These are phyloP conservation scores for Leccinum truebloodii DNA, from an alignment of 768 basidiomycete species.

Conservation along the genomic window DNA sequence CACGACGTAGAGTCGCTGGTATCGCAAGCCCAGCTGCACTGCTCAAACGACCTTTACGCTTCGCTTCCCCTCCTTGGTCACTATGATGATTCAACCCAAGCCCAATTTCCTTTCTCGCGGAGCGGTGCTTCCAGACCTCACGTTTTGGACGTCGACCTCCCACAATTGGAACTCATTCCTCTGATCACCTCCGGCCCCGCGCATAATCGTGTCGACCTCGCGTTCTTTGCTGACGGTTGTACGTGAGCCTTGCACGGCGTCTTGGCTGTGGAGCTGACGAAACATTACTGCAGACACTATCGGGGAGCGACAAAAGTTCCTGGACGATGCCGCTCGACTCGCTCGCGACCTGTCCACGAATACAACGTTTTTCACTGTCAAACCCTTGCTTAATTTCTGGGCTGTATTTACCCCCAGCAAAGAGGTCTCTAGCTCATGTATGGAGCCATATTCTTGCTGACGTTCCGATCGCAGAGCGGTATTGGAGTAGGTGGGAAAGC, in stretches of 20 bases:
- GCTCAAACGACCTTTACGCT: constrained; percentile 24
- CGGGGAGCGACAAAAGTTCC: constrained; percentile 61
- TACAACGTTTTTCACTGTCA: constrained; percentile 76
- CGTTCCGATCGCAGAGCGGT: constrained; percentile 50
- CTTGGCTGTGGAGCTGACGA: constrained; percentile 1
- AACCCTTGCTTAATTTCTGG: constrained; percentile 79
- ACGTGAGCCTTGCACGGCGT: constrained; percentile 27
- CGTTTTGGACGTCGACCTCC: constrained; percentile 25
- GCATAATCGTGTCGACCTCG: constrained; percentile 67
- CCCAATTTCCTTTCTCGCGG: constrained; percentile 16
- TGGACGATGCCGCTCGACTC: constrained; percentile 64
- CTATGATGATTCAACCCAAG: constrained; percentile 9
- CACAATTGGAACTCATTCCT: constrained; percentile 55
- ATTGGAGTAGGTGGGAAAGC: constrained; percentile 67
- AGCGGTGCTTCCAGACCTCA: background rate
- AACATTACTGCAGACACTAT: constrained; percentile 44
- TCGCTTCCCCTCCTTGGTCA: background rate
- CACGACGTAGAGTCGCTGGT: constrained; percentile 17
- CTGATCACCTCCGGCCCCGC: constrained; percentile 62
- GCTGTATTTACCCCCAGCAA: constrained; percentile 75
- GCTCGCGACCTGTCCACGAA: constrained; percentile 70
- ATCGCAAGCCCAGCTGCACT: constrained; percentile 23
- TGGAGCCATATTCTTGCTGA: constrained; percentile 27
- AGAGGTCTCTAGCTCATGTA: constrained; percentile 46
- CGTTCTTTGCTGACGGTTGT: constrained; percentile 83